Conservation (phyloP, 148 eudicot species). For the Chenopodium formosanum region DNA sequence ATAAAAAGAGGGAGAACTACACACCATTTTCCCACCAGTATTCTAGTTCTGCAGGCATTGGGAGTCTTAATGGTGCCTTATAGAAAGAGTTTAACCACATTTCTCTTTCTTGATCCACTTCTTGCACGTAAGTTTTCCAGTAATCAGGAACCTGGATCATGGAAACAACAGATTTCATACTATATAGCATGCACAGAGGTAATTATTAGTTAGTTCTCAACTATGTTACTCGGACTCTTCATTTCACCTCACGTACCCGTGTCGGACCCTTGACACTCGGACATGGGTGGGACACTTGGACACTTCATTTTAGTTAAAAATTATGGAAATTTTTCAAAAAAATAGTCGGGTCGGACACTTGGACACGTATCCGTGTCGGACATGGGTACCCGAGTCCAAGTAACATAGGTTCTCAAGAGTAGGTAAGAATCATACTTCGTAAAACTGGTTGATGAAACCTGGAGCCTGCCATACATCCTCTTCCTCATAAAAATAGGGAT, state of each 20-base stretch:
- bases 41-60: conserved; percentile 94
- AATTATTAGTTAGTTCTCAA: background rate
- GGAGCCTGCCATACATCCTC: conserved; percentile 99
- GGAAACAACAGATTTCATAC: conserved; percentile 7
- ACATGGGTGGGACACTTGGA: too few species aligned
- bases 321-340: too few species aligned
- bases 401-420: too few species aligned
- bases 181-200: background rate
- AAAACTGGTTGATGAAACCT: conserved; percentile 91
- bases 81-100: conserved; percentile 95
- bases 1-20: background rate
- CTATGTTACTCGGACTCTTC: too few species aligned
- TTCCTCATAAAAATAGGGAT: conserved; percentile 90
- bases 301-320: too few species aligned
- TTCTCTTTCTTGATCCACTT: conserved; percentile 88
- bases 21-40: conserved; percentile 81
- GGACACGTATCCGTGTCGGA: too few species aligned
- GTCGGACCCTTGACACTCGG: too few species aligned
- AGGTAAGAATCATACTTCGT: conserved; percentile 51
- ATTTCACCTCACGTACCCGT: too few species aligned
- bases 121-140: conserved; percentile 82
- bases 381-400: too few species aligned
- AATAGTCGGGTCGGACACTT: too few species aligned
- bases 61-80: conserved; percentile 77
- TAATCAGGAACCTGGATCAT: conserved; percentile 82